Base-by-base conservation (phyloP, 345 rosid genomes). In the Psidium guajava region DNA sequence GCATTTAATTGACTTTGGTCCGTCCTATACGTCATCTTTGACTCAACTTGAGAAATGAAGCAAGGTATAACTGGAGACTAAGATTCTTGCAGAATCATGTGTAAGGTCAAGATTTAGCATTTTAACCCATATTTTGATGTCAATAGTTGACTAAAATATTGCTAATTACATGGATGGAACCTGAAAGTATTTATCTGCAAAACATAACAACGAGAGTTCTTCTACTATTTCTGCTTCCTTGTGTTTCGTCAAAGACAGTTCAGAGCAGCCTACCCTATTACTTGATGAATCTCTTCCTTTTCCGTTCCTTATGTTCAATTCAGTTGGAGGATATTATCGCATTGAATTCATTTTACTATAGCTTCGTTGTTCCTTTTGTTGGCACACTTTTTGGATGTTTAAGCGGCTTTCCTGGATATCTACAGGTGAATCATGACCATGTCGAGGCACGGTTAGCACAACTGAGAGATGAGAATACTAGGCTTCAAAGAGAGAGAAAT, bases 401-500 rank as follows among this genome's bases (percentile, higher is more conserved):
- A 61, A 27, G 12, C 27, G 74, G n/a, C 42, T 24, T 5, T 20
- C 51, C 42, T 58, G 84, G 27, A 47, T 27, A 21, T 3, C 27
- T 10, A 27, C 84, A 85, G 87, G 87, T 5, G 15, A 42, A 54
- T 56, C 28, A 54, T 57, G 84, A 6, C 44, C 58, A 16, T 1
- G 22, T 82, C 36, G 81, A 82, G 59, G 56, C 53, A 50, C 80
- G 59, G 25, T 44, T 85, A 50, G 81, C 84, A 27, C 77, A 21
- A 27, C 57, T 82, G 84, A 85, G 82, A 82, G 36, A 57, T 28
- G 53, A 82, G 27, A 85, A 85, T 16, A n/a, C 22, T 32, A 51
- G 54, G 84, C 87, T 85, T 85, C 84, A 58, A 82, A 69, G 54
- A 81, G 84, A 58, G 81, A 57, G 83, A 27, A 57, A 77, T 40